A percentile compares a stretch with the other conserved stretches of the same genome.
These are phyloP conservation scores for Talaromyces ruber DNA, from an alignment of 495 filamentous ascomycete species.

Conservation along the genomic window DNA sequence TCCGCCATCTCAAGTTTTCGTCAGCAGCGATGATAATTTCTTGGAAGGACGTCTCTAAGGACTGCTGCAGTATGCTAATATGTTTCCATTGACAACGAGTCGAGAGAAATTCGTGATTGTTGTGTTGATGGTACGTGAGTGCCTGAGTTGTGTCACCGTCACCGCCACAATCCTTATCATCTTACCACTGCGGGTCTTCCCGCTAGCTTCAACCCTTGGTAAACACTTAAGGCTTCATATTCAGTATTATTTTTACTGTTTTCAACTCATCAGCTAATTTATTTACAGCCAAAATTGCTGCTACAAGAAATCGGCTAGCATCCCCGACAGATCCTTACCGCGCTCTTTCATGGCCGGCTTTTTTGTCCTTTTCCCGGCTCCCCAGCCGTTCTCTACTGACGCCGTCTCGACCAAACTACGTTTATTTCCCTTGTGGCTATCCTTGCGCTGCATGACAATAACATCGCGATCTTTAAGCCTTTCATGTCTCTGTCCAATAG, in stretches of 20 bases:
- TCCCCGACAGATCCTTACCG: conserved; percentile 6
- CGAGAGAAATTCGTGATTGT: not conserved
- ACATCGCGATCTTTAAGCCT: not conserved
- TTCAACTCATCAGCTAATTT: not conserved
- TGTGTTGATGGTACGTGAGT: conserved; percentile 4
- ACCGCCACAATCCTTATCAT: not conserved
- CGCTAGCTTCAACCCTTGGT: not conserved
- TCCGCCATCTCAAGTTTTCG: conserved; percentile 24
- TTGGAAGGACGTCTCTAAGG: too few relatives aligned
- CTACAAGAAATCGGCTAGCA: conserved; percentile 4
- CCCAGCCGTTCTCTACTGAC: not conserved
- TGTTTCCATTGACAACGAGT: not conserved
- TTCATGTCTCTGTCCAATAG: conserved; percentile 8
- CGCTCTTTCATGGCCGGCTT: conserved; percentile 5
- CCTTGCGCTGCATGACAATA: not conserved
- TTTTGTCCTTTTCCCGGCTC: not conserved
- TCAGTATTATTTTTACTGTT: too few relatives aligned
- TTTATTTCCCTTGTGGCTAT: not conserved
- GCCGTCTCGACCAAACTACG: not conserved
- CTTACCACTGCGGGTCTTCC: not conserved
- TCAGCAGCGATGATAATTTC: not conserved
- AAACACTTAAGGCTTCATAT: not conserved
- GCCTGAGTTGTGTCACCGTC: conserved; percentile 6
- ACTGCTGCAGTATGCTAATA: too few relatives aligned
- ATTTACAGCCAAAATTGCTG: not conserved